Evolutionary conservation across 176 grass and related monocot species (phyloP), one percentile per base, ranked within the genome.

Genomic region (Ananas comosus): DNA sequence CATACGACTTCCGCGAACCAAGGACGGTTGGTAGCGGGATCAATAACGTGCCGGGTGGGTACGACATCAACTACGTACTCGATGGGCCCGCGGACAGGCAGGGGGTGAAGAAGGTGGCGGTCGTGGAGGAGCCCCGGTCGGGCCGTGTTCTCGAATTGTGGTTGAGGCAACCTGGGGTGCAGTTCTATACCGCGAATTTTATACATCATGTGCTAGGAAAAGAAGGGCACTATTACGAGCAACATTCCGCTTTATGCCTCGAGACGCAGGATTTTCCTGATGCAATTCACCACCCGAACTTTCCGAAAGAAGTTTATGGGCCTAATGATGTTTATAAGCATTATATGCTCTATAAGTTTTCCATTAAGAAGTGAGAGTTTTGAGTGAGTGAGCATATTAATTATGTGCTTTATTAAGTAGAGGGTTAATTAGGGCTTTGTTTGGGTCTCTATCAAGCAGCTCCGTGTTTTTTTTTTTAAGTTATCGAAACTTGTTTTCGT

Each of bases 281-380:
- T 70, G 88, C 92, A 57, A 79, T 96, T 19, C 78, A 96, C 33
- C 71, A 89, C 10, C 63, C 83, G 0, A 77, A 53, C 17, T 96
- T 91, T 66, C 88, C 92, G 4, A 22, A 24, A 1, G 85, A 91
- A 81, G 65, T 96, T 7, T 96, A 96, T 64, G 51, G 78, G 11
- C 79, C 74, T 0, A 85, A 81, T 0, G 76, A 91, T 23, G 70
- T 72, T 14, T 91, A 96, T 77, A 79, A 96, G 77, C 91, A 96
- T 79, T 78, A 85, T 66, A 96, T 91, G 91, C 51, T 91, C 69
- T 96, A 88, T 78, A 91, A 96, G 79, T 96, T 91, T 80, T 86
- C 91, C 0, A 1, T 75, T 49, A 51, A 76, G 69, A 56, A 79
- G 1, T 67, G 58, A 83, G 56, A 61, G 21, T 61, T 61, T 10